Base-by-base conservation (phyloP, 2,329 filamentous ascomycete genomes). In the Plenodomus tracheiphilus region DNA sequence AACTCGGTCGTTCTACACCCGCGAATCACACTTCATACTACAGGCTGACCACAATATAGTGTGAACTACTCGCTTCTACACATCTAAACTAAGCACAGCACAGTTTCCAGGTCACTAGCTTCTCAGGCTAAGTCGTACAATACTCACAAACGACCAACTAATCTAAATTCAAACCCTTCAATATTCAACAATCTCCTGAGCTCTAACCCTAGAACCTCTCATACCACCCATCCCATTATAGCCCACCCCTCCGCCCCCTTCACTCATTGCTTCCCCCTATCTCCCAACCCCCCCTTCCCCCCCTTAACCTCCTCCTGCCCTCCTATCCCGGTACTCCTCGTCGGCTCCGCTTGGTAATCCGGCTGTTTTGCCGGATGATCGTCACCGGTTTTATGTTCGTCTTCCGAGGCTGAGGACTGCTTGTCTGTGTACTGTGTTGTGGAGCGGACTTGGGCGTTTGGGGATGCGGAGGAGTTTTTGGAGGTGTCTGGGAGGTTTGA, bases 281-380 rank as follows among this genome's bases (percentile, higher is more conserved):
- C 54, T 1, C 37, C 47, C 13, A 66, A 25, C 2, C 69, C 67
- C 34, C 64, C 63, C 53, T 72, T 71, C 20, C 71, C 69, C 8
- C 70, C 69, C 41, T 68, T 55, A 2, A 72, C 66, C 39, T 61
- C 39, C 19, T 51, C 43, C 15, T 42, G 32, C 7, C 64, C 65
- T 1, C 65, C 69, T 42, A 73, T 70, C 0, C 71, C 70, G 16
- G 70, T 74, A 28, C 43, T 65, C 37, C 68, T 51, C 1, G 50
- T 60, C 4, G 68, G 67, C 51, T 68, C 44, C 16, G 51, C 46
- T 50, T 74, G 70, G 7, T 57, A 43, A 43, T 74, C 70, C 0
- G 70, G 70, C 42, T 73, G 71, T 48, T 73, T 73, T 1, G 70
- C 70, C 1, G 71, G 71, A 44, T 74, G 69, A 17, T 73, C 65